A percentile compares a stretch with the other conserved stretches of the same genome.
phyloP scores from a whole-genome alignment of 2,329 filamentous ascomycete species.

The Aspergillus glaucus region DNA sequence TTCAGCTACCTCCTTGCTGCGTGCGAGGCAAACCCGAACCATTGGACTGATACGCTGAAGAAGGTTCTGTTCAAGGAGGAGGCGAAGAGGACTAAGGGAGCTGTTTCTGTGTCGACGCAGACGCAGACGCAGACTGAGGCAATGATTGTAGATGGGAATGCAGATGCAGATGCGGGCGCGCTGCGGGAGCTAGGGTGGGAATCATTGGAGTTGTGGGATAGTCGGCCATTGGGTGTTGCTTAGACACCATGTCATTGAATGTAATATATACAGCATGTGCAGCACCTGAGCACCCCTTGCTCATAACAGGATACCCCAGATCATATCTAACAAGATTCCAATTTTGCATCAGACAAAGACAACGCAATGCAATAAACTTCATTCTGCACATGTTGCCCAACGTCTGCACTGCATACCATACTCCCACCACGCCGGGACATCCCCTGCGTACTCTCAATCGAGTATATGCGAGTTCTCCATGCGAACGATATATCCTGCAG shows the following conservation, averaged over 20 bases:
- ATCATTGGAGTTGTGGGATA: slow-evolving; percentile 23
- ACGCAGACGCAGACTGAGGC: neutral
- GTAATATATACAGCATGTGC: neutral
- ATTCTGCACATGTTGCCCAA: too few relatives aligned
- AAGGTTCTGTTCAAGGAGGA: slow-evolving; percentile 8
- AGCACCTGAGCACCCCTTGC: too few relatives aligned
- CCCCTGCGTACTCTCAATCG: too few relatives aligned
- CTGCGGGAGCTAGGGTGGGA: slow-evolving; percentile 26
- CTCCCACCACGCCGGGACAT: too few relatives aligned
- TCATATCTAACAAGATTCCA: too few relatives aligned
- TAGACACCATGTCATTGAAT: slow-evolving; percentile 6
- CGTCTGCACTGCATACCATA: too few relatives aligned
- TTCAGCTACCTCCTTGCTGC: slow-evolving; percentile 26
- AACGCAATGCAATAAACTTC: too few relatives aligned
- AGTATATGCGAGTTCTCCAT: too few relatives aligned
- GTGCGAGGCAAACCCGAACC: slow-evolving; percentile 26
- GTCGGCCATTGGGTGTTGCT: slow-evolving; percentile 28
- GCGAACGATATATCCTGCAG: too few relatives aligned
- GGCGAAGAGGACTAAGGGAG: neutral
- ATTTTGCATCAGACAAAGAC: too few relatives aligned
- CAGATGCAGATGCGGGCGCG: slow-evolving; percentile 8
- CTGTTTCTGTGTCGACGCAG: neutral
- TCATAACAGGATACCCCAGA: too few relatives aligned
- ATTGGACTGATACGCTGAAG: slow-evolving; percentile 24
- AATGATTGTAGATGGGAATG: neutral